A percentile compares a stretch with the other conserved stretches of the same genome.
These are phyloP conservation scores for Ambrosia hybrid DNA, from an alignment of 140 eudicot species.

Conservation along the genomic window DNA sequence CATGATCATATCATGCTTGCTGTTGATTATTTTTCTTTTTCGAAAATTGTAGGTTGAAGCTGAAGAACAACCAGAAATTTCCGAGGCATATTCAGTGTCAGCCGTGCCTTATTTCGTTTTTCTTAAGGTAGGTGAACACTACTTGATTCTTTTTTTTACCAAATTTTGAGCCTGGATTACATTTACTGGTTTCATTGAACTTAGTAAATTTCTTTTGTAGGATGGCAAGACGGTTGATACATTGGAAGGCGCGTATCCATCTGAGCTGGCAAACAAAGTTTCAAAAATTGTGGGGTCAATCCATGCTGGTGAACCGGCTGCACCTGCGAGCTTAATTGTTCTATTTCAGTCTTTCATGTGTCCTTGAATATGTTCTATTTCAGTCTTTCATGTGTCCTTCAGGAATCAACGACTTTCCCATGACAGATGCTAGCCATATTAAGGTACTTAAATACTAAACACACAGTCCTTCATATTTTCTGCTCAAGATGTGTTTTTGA, in stretches of 20 bases:
- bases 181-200: neutral
- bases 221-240: constrained; percentile 81
- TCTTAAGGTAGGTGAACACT: constrained; percentile 50
- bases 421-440: constrained; percentile 85
- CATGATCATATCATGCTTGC: neutral
- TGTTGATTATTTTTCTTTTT: neutral
- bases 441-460: constrained; percentile 51
- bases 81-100: constrained; percentile 89
- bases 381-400: constrained; percentile 99
- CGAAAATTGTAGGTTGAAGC: constrained; percentile 79
- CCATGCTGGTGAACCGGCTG: constrained; percentile 79
- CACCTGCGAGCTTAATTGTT: constrained; percentile 94
- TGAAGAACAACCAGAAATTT: constrained; percentile 95
- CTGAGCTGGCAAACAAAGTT: constrained; percentile 86
- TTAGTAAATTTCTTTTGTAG: constrained; percentile 30
- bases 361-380: constrained; percentile 23
- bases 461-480: neutral
- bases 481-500: constrained; percentile 17
- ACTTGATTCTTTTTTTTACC: neutral
- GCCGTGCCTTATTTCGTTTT: constrained; percentile 94
- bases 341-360: too few species aligned
- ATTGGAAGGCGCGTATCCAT: constrained; percentile 91
- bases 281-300: constrained; percentile 83
- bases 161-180: neutral
- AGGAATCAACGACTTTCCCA: constrained; percentile 96